Base-by-base conservation (phyloP, 2,329 filamentous ascomycete genomes). In the Penicillium sp. region DNA sequence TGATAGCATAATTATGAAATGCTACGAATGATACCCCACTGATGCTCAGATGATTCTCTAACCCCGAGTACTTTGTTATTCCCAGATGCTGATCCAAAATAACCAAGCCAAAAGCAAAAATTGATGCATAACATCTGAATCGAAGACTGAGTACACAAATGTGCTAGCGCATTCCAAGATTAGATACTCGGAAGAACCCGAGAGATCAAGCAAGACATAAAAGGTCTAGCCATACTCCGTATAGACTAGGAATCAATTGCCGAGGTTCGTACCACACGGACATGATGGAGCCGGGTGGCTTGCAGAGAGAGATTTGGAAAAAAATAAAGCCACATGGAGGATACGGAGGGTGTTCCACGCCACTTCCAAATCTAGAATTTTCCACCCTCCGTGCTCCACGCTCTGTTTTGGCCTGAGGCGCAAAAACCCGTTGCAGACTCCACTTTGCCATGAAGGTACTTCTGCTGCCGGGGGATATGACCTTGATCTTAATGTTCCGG, bases 371-470 rank as follows among this genome's bases (percentile, higher is more conserved):
- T 29, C 21, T 48, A 41, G 44, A 52, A 52, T 42, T 48, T 43
- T 52, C 50, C 45, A 42, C 13, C 3, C 24, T 27, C 24, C 24
- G 24, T 27, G 24, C 24, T 8, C 24, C 24, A 11, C 10, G n/a
- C 49, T 48, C 34, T 13, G 11, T 42, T 16, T 42, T 41, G 4
- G 50, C 50, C 50, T 52, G 29, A 48, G 44, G 50, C 49, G 8
- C 6, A 5, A 8, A 10, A 38, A 16, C 13, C 13, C 5, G 13
- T 39, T 22, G 0, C 13, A 31, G 21, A 45, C 31, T n/a, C 50
- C 36, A 48, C 49, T 21, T 11, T 34, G 32, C 8, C 1, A 5
- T 11, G 14, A 18, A 18, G 31, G 8, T 52, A 52, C 50, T 48
- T 48, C 27, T 3, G 14, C 9, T 6, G 18, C 29, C 5, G 29